Conservation (phyloP, 768 basidiomycete species). For the Lactarius sp. region DNA sequence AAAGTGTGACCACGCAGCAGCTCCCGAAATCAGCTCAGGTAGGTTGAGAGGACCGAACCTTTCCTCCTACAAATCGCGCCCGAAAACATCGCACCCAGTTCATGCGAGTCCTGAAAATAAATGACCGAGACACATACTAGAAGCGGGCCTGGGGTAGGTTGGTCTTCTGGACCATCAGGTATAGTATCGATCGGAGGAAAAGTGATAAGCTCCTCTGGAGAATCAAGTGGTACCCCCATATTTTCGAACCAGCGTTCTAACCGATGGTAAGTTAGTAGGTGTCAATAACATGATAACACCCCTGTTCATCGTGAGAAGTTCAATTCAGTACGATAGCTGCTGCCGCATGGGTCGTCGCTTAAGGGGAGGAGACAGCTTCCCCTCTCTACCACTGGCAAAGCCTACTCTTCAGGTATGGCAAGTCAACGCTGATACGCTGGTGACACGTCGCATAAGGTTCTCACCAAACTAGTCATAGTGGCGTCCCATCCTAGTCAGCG, state of each 20-base stretch:
- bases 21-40: slow-evolving; percentile 61
- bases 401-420: neutral
- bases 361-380: too few species aligned
- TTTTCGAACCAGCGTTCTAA: neutral
- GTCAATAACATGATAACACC: neutral
- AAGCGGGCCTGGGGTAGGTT: slow-evolving; percentile 32
- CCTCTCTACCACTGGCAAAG: too few species aligned
- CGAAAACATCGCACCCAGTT: neutral
- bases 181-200: slow-evolving; percentile 40
- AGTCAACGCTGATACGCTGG: neutral
- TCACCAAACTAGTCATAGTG: neutral
- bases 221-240: slow-evolving; percentile 42
- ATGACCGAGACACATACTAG: slow-evolving; percentile 32
- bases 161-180: slow-evolving; percentile 41
- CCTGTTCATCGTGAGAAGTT: neutral
- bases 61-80: slow-evolving; percentile 28
- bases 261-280: too few species aligned
- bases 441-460: neutral
- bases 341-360: too few species aligned
- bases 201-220: slow-evolving; percentile 37
- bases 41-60: slow-evolving; percentile 34
- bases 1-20: slow-evolving; percentile 59
- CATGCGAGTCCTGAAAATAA: neutral
- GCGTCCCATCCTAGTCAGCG: neutral
- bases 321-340: too few species aligned